Base-by-base conservation (phyloP, 2,329 filamentous ascomycete species). In the Graphilbum ipis-grandicollis region DNA sequence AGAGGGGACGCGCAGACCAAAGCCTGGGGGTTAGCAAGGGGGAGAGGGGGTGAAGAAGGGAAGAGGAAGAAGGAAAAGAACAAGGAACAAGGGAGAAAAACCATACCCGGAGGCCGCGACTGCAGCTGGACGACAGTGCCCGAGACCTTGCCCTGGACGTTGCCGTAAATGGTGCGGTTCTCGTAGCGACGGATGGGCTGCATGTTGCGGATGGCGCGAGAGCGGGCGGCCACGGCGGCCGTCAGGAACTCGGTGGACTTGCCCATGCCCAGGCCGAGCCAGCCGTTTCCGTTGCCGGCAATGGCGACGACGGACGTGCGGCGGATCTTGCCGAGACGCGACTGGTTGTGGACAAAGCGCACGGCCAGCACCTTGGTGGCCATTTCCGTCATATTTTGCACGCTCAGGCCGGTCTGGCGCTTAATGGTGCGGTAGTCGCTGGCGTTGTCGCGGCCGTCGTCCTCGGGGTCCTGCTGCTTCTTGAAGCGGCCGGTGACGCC, bases 131-230 rank as follows among this genome's bases (percentile, higher is more conserved):
- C 75, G 42, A 90, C 71, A 7, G 80, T 83, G n/a, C 81, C 90
- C 40, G 83, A 83, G 25, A 93, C 71, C 65, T 98, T 98, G 48
- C 65, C 74, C 56, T 75, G 68, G 30, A 93, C 71, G 44, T 85
- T 74, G 39, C 90, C 90, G 58, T 71, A 96, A 37, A 93, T 90
- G 12, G 90, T 98, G 43, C 90, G 68, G 49, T 84, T 69, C 64
- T 98, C 90, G 53, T 96, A 98, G 40, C 88, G 68, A 35, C 75
- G 73, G 39, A 98, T 74, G n/a, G 90, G 86, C 62, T 75, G 73
- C 82, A 98, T 85, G 63, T 90, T 94, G 51, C 79, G 68, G 47
- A 96, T 81, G 19, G 90, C 88, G 45, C 78, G 67, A 59, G 85
- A 73, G 56, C 71, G 73, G 32, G 85, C 80, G 60, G 92, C 84